Base-by-base conservation (phyloP, 768 basidiomycete genomes). In the Cytidiella melzeri region DNA sequence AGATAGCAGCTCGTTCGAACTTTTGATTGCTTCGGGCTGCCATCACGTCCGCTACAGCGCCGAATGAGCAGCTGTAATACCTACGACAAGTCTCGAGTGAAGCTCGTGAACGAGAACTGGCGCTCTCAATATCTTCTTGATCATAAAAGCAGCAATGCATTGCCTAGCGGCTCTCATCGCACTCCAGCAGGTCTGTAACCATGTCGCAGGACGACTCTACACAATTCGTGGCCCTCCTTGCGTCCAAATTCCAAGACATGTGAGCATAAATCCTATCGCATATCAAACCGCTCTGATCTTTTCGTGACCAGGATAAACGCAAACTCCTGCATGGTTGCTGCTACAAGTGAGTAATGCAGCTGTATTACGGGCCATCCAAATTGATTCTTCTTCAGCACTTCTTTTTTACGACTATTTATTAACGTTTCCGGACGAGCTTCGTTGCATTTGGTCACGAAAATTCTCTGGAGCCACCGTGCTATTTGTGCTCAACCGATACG, bases 401-500 rank as follows among this genome's bases (percentile, higher is more conserved):
- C 43, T 41, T 19, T 27, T 37, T 19, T 53, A 53, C 36, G 52
- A 53, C 36, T 43, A 41, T 28, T 6, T 53, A 19, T 23, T 53
- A 19, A 53, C 52, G 2, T 53, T 53, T 24, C 25, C 52, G 10
- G 27, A 45, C 20, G 52, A 53, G 24, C 27, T 53, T 19, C 19
- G 23, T 12, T 44, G 41, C n/a, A 40, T 53, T 3, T 53, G 52
- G 52, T 3, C 12, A 5, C 43, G 50, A 5, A 42, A 38, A 30
- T 34, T 43, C 41, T 18, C 46, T 9, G 46, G 47, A 3, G 43
- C 42, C 2, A 43, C 52, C 3, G 10, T 53, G 15, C 37, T 53
- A 4, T 53, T 42, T 38, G n/a, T 48, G 23, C 10, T 53, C 3
- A 53, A 53, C 20, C 52, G 52, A 25, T 53, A 53, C 37, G 41